These are phyloP conservation scores for Euphrasia confusa DNA, from an alignment of 257 asterid species.

Conservation along the genomic window DNA sequence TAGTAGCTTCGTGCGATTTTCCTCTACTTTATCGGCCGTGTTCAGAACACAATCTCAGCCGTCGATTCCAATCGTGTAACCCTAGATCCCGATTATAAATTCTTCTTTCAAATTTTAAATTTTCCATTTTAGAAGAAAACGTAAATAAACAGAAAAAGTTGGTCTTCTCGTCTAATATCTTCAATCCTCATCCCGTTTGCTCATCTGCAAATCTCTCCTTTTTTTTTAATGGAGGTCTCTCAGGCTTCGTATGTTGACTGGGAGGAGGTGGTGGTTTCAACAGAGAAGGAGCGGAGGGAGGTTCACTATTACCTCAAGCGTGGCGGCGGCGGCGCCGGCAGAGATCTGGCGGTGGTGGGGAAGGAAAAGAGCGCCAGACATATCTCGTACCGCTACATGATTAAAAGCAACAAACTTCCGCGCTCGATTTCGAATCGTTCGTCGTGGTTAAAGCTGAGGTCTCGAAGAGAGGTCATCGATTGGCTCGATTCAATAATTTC, in stretches of 20 bases:
- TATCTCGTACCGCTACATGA: conserved; percentile 44
- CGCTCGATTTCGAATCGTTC: conserved; percentile 29
- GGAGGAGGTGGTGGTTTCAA: conserved; percentile 54
- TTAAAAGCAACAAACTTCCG: conserved; percentile 28
- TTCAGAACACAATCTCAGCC: conserved; percentile 32
- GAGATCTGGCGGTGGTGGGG: conserved; percentile 79
- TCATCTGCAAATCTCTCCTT: conserved; percentile 1
- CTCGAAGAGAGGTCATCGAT: conserved; percentile 66
- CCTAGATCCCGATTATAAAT: conserved; percentile 35
- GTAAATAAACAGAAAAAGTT: background rate
- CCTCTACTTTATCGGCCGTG: conserved; percentile 35
- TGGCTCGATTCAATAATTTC: conserved; percentile 56
- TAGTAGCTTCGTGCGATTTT: conserved; percentile 38
- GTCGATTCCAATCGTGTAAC: conserved; percentile 32
- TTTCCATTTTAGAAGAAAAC: background rate
- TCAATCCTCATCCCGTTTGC: conserved; percentile 2
- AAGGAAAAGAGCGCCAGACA: conserved; percentile 51
- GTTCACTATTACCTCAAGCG: conserved; percentile 61
- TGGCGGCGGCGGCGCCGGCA: conserved; percentile 43
- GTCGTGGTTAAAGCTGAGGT: conserved; percentile 52
- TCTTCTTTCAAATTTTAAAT: conserved; percentile 23
- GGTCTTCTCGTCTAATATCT: conserved; percentile 20
- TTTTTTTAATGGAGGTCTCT: conserved; percentile 28
- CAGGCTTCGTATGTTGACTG: conserved; percentile 48
- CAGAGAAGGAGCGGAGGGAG: conserved; percentile 56